These are phyloP conservation scores for Camellia sinensis DNA, from an alignment of 148 eudicot species.

Conservation along the genomic window DNA sequence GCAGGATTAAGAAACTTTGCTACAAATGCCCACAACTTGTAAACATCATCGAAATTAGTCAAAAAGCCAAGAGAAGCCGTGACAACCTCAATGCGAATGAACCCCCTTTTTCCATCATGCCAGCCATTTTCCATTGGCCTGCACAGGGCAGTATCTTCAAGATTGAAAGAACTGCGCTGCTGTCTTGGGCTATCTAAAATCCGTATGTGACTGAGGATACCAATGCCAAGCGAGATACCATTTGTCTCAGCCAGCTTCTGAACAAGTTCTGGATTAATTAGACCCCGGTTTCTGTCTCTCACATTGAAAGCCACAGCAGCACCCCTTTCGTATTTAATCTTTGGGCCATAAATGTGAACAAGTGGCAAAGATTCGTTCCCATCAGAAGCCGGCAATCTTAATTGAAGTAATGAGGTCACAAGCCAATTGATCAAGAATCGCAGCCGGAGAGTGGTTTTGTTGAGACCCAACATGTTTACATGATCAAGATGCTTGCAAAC, in stretches of 20 bases:
- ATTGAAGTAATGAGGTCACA: constrained; percentile 76
- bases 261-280: constrained; percentile 73
- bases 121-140: constrained; percentile 73
- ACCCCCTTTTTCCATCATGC: constrained; percentile 59
- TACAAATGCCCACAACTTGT: constrained; percentile 86
- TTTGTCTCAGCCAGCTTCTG: constrained; percentile 77
- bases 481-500: constrained; percentile 86
- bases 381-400: constrained; percentile 56
- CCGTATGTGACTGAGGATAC: constrained; percentile 75
- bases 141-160: constrained; percentile 67
- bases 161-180: constrained; percentile 44
- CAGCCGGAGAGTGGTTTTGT: constrained; percentile 73
- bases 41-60: constrained; percentile 81
- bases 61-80: constrained; percentile 91
- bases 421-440: constrained; percentile 92
- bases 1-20: constrained; percentile 81
- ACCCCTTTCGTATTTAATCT: constrained; percentile 93
- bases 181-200: constrained; percentile 52
- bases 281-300: constrained; percentile 58
- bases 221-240: constrained; percentile 80
- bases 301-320: constrained; percentile 93
- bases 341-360: constrained; percentile 92
- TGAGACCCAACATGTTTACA: constrained; percentile 89
- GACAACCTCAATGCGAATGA: constrained; percentile 80
- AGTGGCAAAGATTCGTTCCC: constrained; percentile 39